Evolutionary conservation across 495 filamentous ascomycete genomes (phyloP), one percentile per base, ranked within the genome.

Genomic region (Talaromyces adpressus): DNA sequence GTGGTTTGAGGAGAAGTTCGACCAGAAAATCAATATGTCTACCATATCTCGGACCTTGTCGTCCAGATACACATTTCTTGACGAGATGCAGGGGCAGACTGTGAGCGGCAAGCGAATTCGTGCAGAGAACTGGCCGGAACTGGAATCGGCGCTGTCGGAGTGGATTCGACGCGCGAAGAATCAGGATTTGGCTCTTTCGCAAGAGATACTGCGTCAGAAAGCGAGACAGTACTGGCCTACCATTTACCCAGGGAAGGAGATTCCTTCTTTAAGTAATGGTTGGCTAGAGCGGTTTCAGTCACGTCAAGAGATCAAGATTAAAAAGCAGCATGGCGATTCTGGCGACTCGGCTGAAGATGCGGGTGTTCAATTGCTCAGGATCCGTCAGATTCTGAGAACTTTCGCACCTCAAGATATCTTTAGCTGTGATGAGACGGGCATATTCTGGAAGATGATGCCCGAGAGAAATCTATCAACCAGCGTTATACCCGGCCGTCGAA

Each of bases 371-470:
- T 11, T 58, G 29, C 36, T 52, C 18, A 65, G 22, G 23, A 63
- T 71, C 23, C 61, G 62, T 23, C 32, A 30, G n/a, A 12, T 59
- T 22, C 7, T 61, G 12, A 56, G 22, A 4, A 60, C 63, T 8
- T 73, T 69, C 59, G 18, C 36, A 3, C 61, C 57, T 29, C 30
- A 66, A 36, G 68, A 76, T 66, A 68, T 66, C n/a, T 73, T 68
- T 54, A 74, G 72, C 59, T 70, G 67, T 27, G 68, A 76, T 65
- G 67, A 73, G 29, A 70, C 70, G 6, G 65, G 68, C 1, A 47
- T 73, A 30, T 72, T 65, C 62, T 75, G 66, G 72, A 67, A 62
- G 18, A 66, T 67, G 52, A 65, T 57, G 18, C 73, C 67, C 23
- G 62, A 68, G 53, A 32, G 61, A 16, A 65, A 62, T 20, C 59